Base-by-base conservation (phyloP, 1,139 yeast genomes). In the Blastobotrys raffinosifermentans region DNA sequence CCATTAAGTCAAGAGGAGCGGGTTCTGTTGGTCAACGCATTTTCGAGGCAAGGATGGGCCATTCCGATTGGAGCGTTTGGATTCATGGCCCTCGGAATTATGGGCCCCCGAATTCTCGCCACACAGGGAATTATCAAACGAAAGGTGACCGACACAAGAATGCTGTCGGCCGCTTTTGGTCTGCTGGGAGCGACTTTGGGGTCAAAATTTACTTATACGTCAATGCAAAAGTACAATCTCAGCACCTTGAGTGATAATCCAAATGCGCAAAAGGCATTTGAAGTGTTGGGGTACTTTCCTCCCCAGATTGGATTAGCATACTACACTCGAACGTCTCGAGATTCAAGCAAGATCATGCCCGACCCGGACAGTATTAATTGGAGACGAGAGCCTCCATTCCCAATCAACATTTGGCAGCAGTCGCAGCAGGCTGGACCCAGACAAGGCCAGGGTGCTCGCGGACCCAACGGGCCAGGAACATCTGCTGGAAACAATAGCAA, bases 361-460 rank as follows among this genome's bases (percentile, higher is more conserved):
- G 50, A 55, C 36, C 62, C 62, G 4, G 44, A 41, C 20, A 35
- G 44, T 2, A 52, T 54, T 34, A 55, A 57, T 38, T 57, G 61
- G 61, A 38, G 32, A 11, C 35, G 35, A 30, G 49, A 45, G 38
- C 49, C 56, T 17, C 31, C 43, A 14, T 57, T 57, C 42, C 61
- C 61, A 14, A 34, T 57, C 37, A 52, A 47, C 32, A 40, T 57
- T 27, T 7, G 8, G 6, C 23, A 26, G 11, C 14, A 3, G 9
- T 16, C 31, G 3, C 34, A 10, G 9, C 19, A 18, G 8, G 19
- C 9, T 15, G 25, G 23, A 16, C 35, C 27, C 5, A n/a, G n/a
- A n/a, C n/a, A n/a, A n/a, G n/a, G n/a, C n/a, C n/a, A n/a, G n/a
- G n/a, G n/a, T n/a, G 14, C 32, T 19, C 19, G 14, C 4, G 25